These are phyloP conservation scores for Pichia californica DNA, from an alignment of 805 yeast species.

Conservation along the genomic window DNA sequence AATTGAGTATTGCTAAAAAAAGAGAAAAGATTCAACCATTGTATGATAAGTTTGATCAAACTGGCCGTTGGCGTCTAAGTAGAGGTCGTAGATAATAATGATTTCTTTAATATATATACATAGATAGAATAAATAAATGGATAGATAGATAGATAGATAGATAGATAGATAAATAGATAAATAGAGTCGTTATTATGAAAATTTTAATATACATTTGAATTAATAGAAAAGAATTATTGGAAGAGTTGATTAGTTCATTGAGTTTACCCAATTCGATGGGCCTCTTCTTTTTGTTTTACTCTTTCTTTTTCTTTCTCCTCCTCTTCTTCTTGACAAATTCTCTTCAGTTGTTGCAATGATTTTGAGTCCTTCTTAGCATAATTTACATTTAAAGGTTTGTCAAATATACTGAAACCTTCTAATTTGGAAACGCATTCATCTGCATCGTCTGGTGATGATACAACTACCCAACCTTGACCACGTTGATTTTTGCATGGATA, in stretches of 20 bases:
- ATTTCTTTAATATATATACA: too few relatives aligned
- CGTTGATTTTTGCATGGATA: conserved; percentile 39
- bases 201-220: too few relatives aligned
- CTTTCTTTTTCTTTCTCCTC: too few relatives aligned
- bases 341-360: conserved; percentile 17
- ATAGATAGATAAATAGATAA: too few relatives aligned
- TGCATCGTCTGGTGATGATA: conserved; percentile 45
- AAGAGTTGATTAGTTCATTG: too few relatives aligned
- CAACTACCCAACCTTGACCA: conserved; percentile 63
- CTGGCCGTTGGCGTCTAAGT: conserved; percentile 75
- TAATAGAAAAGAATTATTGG: neutral
- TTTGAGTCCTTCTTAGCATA: conserved; percentile 34
- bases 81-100: conserved; percentile 28
- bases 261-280: too few relatives aligned
- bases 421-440: conserved; percentile 42
- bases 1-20: conserved; percentile 44
- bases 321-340: too few relatives aligned
- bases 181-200: too few relatives aligned
- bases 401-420: conserved; percentile 45
- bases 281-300: neutral
- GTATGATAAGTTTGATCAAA: conserved; percentile 50
- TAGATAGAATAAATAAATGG: too few relatives aligned
- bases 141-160: too few relatives aligned
- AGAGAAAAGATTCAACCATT: conserved; percentile 69
- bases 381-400: conserved; percentile 41